Percentiles rank a stretch among this genome's conserved stretches.
phyloP scores from a whole-genome alignment of 2,329 filamentous ascomycete species.

The Cytospora piceae region DNA sequence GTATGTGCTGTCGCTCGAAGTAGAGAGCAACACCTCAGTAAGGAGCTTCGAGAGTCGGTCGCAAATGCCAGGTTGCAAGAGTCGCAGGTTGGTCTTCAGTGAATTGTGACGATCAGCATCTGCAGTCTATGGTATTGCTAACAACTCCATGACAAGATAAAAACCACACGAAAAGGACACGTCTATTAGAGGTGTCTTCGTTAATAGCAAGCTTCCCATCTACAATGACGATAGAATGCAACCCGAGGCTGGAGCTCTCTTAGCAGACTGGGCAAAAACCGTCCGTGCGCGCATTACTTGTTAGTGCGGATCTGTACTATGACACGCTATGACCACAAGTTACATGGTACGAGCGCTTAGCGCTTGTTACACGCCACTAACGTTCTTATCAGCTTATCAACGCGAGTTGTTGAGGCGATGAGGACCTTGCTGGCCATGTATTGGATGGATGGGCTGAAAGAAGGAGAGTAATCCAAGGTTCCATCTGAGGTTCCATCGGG shows the following conservation, averaged over 20 bases:
- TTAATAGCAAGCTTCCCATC: not conserved
- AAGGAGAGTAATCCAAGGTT: not conserved
- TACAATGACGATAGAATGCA: not conserved
- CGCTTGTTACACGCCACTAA: constrained; percentile 15
- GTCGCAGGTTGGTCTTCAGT: not conserved
- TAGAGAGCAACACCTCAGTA: not conserved
- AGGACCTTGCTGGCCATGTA: constrained; percentile 3
- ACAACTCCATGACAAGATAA: not conserved
- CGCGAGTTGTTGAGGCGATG: not conserved
- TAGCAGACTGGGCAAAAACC: not conserved
- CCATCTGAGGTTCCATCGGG: not conserved
- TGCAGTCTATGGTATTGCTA: not conserved
- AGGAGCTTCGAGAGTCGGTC: not conserved
- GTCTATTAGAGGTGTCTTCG: not conserved
- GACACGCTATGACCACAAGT: too few relatives aligned
- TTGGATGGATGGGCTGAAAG: not conserved
- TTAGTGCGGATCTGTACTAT: too few relatives aligned
- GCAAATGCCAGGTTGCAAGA: constrained; percentile 21
- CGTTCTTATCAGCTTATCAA: constrained; percentile 16
- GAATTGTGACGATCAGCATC: not conserved
- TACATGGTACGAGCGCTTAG: constrained; percentile 8
- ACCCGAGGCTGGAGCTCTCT: not conserved
- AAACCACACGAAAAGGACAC: not conserved
- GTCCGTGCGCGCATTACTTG: not conserved
- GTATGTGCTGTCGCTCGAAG: not conserved